Percentiles rank a stretch among this genome's conserved stretches.
phyloP scores from a whole-genome alignment of 495 filamentous ascomycete genomes.

The Penicillium lividum region DNA sequence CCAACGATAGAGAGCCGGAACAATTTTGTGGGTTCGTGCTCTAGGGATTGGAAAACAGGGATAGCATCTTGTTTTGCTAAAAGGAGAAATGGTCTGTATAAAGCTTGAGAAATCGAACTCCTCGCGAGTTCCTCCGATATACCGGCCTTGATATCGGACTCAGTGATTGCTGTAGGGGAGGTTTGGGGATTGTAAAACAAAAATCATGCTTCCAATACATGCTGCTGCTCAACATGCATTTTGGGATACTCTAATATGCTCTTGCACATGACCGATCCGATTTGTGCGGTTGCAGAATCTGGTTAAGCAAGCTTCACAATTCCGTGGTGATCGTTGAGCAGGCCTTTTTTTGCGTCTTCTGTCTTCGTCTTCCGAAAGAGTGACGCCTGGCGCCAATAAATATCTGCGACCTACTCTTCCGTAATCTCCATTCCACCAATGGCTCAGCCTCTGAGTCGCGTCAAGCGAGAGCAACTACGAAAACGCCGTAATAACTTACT shows the following conservation, averaged over 20 bases:
- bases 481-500: constrained; percentile 24
- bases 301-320: not conserved
- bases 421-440: not conserved
- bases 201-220: not conserved
- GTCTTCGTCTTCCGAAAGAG: not conserved
- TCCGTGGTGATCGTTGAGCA: not conserved
- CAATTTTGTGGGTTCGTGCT: too few relatives aligned
- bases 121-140: too few relatives aligned
- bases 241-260: too few relatives aligned
- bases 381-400: not conserved
- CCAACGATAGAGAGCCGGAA: too few relatives aligned
- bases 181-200: too few relatives aligned
- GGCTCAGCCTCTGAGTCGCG: constrained; percentile 3
- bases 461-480: constrained; percentile 22
- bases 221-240: not conserved
- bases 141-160: too few relatives aligned
- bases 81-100: too few relatives aligned
- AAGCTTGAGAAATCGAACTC: too few relatives aligned
- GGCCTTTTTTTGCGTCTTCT: too few relatives aligned
- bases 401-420: not conserved
- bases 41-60: too few relatives aligned
- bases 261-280: too few relatives aligned
- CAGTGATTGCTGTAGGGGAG: not conserved
- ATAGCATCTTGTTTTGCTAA: too few relatives aligned
- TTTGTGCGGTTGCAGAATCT: not conserved